Evolutionary conservation across 2,329 filamentous ascomycete genomes (phyloP).

Genomic region (Aquanectria penicillioides): DNA sequence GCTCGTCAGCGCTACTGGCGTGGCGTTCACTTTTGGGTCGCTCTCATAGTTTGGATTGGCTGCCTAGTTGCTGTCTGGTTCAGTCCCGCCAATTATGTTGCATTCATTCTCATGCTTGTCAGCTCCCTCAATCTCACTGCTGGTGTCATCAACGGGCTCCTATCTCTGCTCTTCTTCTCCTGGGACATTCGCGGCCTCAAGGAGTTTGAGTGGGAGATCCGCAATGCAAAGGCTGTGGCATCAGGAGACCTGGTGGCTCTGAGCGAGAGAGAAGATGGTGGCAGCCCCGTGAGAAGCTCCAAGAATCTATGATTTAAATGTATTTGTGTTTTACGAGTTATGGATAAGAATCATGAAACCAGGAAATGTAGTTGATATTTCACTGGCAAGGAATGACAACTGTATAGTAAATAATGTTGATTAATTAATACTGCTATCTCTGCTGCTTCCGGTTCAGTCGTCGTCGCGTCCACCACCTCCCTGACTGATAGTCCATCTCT

Average conservation of each 20-base stretch:
- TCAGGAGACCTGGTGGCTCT: conserved; percentile 41
- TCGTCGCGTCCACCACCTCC: neutral
- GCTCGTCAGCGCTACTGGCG: conserved; percentile 76
- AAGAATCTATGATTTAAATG: conserved; percentile 30
- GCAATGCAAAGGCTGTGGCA: conserved; percentile 67
- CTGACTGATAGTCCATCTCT: neutral
- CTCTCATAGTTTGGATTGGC: conserved; percentile 73
- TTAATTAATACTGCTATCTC: conserved; percentile 27
- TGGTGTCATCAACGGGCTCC: conserved; percentile 84
- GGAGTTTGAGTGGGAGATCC: conserved; percentile 95
- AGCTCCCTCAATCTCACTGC: conserved; percentile 80
- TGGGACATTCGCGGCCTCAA: conserved; percentile 83
- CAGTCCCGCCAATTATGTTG: conserved; percentile 77
- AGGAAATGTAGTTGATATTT: conserved; percentile 14
- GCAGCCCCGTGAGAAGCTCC: conserved; percentile 21
- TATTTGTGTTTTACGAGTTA: conserved; percentile 23
- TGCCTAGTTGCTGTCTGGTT: conserved; percentile 90
- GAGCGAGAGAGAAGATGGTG: conserved; percentile 27
- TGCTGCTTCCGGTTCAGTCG: neutral
- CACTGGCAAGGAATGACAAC: conserved; percentile 26
- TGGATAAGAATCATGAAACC: conserved; percentile 33
- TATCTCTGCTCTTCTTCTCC: conserved; percentile 87
- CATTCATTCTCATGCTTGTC: conserved; percentile 83
- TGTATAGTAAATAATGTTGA: conserved; percentile 36
- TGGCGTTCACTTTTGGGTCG: conserved; percentile 75